Conservation (phyloP, 495 filamentous ascomycete genomes). For the Penicillium mononematosum region DNA sequence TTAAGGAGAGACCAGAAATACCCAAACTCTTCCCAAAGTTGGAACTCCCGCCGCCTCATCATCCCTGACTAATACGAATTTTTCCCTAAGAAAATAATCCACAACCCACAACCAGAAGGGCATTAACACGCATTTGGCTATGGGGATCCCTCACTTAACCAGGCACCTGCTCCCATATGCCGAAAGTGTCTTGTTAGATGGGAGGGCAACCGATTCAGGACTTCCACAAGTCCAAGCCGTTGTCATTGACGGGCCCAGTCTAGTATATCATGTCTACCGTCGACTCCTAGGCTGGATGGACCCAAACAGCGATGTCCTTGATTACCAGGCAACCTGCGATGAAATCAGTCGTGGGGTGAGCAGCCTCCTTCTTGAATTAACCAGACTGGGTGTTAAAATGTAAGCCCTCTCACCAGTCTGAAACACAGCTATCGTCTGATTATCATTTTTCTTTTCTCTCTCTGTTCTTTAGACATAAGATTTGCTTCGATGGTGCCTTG, state of each 20-base stretch:
- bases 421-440: conserved; percentile 3
- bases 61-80: conserved; percentile 1
- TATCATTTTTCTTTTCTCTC: not conserved
- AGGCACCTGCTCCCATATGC: conserved; percentile 59
- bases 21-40: not conserved
- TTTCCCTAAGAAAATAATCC: not conserved
- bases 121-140: conserved; percentile 26
- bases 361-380: conserved; percentile 59
- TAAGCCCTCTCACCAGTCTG: conserved; percentile 36
- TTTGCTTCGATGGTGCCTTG: conserved; percentile 79
- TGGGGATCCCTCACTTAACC: conserved; percentile 72
- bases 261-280: conserved; percentile 69
- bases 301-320: conserved; percentile 39
- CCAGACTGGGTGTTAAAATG: conserved; percentile 54
- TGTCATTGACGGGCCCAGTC: conserved; percentile 72
- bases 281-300: conserved; percentile 46
- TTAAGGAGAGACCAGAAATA: not conserved
- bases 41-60: not conserved
- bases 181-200: conserved; percentile 42
- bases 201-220: conserved; percentile 1
- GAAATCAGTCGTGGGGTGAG: conserved; percentile 58
- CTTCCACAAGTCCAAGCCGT: conserved; percentile 34
- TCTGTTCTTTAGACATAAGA: conserved; percentile 39
- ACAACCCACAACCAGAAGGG: not conserved
- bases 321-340: conserved; percentile 59